Evolutionary conservation across 345 rosid genomes (phyloP), one percentile per base, ranked within the genome.

Genomic region (Populus alba): DNA sequence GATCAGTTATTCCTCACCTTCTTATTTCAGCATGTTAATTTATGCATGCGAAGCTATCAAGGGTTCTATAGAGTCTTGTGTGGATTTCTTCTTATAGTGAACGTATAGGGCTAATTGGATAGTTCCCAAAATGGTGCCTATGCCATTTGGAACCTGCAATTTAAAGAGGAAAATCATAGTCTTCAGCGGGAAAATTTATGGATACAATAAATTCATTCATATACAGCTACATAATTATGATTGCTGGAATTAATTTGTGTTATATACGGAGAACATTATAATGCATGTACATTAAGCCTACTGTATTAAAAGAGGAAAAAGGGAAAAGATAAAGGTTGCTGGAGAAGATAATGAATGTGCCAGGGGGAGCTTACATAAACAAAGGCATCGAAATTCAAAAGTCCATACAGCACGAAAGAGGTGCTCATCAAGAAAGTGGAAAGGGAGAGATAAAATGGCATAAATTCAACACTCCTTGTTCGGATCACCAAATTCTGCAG

Each of bases 381-480:
- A 73, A 93, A 95, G 80, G 81, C 82, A 68, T 95, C 98, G 3
- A 37, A 10, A 63, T 92, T 95, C 67, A 93, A 83, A 77, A 88
- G 31, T 62, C 98, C 98, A 49, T 90, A 95, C 1, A 89, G 75
- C 13, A 91, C 71, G 88, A 95, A 93, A 2, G 93, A 90, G 13
- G 81, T 73, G 75, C 98, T 95, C 97, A 95, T 86, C 88, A 95
- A 86, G 86, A 95, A 95, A 10, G 95, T 90, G 16, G 97, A 91
- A 62, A 95, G 88, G 10, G 98, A 95, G 39, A 95, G 91, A 79
- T 81, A 90, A 83, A 95, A 93, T 41, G 98, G 97, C 98, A 95
- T 95, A 82, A 84, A 95, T 81, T 95, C 97, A 75, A 95, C 92
- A 53, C 98, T 93, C 86, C 80, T 88, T 38, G 94, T 93, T 76